Evolutionary conservation across 176 grass and related monocot species (phyloP).

Genomic region (Ensete glaucum): DNA sequence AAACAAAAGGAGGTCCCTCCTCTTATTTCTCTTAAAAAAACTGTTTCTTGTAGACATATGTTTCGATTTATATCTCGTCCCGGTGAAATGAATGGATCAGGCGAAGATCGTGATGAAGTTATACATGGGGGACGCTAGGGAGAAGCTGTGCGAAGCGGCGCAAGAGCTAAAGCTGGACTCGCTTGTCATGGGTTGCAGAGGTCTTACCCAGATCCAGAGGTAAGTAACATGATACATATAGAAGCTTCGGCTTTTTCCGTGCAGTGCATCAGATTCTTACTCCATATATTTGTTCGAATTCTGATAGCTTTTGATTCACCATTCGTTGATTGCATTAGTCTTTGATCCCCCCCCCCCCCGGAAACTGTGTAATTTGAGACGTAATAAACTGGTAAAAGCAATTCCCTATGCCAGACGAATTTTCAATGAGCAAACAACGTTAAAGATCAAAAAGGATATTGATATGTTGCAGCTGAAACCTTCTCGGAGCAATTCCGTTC

Average conservation of each 20-base stretch:
- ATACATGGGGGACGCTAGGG: constrained; percentile 69
- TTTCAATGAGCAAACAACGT: too few species aligned
- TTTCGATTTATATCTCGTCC: background rate
- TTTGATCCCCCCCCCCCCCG: too few species aligned
- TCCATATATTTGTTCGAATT: too few species aligned
- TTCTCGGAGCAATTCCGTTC: too few species aligned
- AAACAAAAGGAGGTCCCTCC: constrained; percentile 38
- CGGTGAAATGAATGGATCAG: constrained; percentile 23
- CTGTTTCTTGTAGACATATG: background rate
- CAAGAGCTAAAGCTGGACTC: constrained; percentile 42
- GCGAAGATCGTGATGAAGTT: constrained; percentile 48
- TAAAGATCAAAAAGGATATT: too few species aligned
- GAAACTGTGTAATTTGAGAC: too few species aligned
- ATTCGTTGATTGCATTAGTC: too few species aligned
- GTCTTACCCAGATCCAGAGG: constrained; percentile 56
- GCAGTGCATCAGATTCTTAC: too few species aligned
- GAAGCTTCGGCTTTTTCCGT: background rate
- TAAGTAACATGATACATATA: constrained; percentile 11
- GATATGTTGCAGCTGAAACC: too few species aligned
- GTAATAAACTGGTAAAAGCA: too few species aligned
- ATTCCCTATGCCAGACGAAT: too few species aligned
- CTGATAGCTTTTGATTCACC: too few species aligned
- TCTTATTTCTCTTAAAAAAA: background rate
- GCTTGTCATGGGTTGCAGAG: constrained; percentile 68
- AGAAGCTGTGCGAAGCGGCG: constrained; percentile 71